Percentiles rank a stretch among this genome's conserved stretches.
Conservation (phyloP, 176 grass and related monocot species). For the Triticum urartu region DNA sequence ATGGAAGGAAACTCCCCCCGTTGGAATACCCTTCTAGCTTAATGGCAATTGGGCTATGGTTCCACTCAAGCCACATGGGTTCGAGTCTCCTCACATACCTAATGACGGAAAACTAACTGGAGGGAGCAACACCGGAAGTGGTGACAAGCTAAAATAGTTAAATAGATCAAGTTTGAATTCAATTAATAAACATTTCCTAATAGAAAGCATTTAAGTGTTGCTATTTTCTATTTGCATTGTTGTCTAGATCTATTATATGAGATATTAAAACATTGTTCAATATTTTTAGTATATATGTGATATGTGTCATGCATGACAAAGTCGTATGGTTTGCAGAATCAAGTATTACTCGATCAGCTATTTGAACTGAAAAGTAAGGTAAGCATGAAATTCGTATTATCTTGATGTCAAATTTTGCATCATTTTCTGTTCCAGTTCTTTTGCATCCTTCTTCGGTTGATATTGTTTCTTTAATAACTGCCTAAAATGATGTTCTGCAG, state of each 20-base stretch:
- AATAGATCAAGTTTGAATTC: neutral
- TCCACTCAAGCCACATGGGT: neutral
- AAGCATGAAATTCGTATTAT: neutral
- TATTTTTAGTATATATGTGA: neutral
- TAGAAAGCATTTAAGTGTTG: neutral
- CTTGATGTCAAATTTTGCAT: neutral
- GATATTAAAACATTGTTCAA: neutral
- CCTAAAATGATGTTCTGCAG: slow-evolving; percentile 36
- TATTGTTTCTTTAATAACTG: neutral
- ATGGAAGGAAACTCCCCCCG: neutral
- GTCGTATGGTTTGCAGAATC: slow-evolving; percentile 48
- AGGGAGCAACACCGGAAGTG: neutral
- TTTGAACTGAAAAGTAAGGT: slow-evolving; percentile 91
- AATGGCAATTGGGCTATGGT: neutral
- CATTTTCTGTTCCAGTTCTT: neutral
- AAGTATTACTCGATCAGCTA: slow-evolving; percentile 66
- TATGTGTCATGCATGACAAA: slow-evolving; percentile 1
- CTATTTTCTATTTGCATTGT: neutral
- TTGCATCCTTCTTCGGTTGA: neutral
- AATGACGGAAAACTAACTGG: too few relatives aligned
- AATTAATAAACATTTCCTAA: neutral
- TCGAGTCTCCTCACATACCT: neutral
- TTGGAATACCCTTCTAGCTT: neutral
- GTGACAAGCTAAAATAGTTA: neutral
- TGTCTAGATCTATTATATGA: neutral